Base-by-base conservation (phyloP, 1,284 basidiomycete species). In the Sporisorium iseilematis-ciliati region DNA sequence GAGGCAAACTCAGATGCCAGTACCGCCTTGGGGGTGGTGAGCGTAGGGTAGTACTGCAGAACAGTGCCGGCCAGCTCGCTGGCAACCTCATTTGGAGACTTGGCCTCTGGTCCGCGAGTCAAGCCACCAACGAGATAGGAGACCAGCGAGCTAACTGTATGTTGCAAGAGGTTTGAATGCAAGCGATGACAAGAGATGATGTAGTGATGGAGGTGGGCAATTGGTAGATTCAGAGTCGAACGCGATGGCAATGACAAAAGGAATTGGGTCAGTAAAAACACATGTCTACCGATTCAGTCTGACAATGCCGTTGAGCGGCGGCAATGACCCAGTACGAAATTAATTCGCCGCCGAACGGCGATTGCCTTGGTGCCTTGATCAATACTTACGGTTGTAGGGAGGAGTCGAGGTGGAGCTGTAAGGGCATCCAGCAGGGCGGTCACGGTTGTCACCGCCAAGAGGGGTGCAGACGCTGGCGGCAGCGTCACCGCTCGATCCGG, bases 21-120 rank as follows among this genome's bases (percentile, higher is more conserved):
- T 5, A 55, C 67, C 8, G 57, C 46, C 51, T 64, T 29, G 31
- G 78, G 65, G 20, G 55, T 58, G 43, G 77, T 80, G 53, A 80
- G 75, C 7, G 80, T 81, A n/a, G 81, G 81, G 75, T 83, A 83
- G 78, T 78, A 79, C 51, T 80, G 49, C 52, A 80, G 45, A 23
- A 82, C 81, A 35, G 73, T 66, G 48, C 75, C 66, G 40, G 81
- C 81, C 51, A 83, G 67, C 51, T 83, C 59, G 62, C 60, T 61
- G 49, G 81, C 81, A 11, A 82, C 81, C 42, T 77, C 69, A n/a
- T 63, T 51, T 48, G 75, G 64, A n/a, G 63, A 51, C 48, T 59
- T 55, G 57, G 48, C 75, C 65, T 80, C 64, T 8, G 57, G 54
- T 18, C 80, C 77, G 51, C 65, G 61, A 8, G 65, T 65, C 80